These are phyloP conservation scores for Ilex aquifolium DNA, from an alignment of 257 asterid genomes.

Conservation along the genomic window DNA sequence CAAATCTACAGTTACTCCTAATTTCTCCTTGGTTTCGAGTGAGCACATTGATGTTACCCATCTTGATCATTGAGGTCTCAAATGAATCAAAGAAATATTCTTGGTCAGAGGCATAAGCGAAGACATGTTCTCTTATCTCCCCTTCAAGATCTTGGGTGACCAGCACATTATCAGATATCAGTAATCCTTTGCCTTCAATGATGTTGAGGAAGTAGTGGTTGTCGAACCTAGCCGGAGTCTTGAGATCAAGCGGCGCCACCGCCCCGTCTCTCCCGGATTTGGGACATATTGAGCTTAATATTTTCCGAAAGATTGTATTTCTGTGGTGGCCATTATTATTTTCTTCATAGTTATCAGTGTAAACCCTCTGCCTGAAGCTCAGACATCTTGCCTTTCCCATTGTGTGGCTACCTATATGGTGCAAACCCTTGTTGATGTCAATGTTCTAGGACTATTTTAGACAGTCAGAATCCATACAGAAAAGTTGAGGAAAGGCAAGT, in stretches of 20 bases:
- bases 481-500: too few species aligned
- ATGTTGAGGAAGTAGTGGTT: constrained; percentile 44
- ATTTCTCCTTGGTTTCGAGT: constrained; percentile 46
- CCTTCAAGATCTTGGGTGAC: constrained; percentile 23
- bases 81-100: constrained; percentile 38
- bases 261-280: constrained; percentile 38
- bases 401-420: constrained; percentile 47
- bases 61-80: constrained; percentile 47
- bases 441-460: too few species aligned
- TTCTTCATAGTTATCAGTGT: constrained; percentile 28
- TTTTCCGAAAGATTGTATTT: constrained; percentile 25
- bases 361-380: constrained; percentile 50
- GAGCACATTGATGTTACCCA: constrained; percentile 41
- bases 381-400: constrained; percentile 50
- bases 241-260: constrained; percentile 28
- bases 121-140: constrained; percentile 25
- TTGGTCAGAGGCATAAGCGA: constrained; percentile 29
- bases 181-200: constrained; percentile 34
- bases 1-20: constrained; percentile 41
- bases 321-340: constrained; percentile 22
- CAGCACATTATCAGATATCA: constrained; percentile 50
- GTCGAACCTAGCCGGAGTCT: constrained; percentile 38
- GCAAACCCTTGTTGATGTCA: not conserved
- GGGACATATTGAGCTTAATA: constrained; percentile 34
- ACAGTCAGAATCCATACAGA: too few species aligned